A percentile compares a stretch with the other conserved stretches of the same genome.
phyloP scores from a whole-genome alignment of 192 early-diverging fungal species.

The Diversispora epigaea region DNA sequence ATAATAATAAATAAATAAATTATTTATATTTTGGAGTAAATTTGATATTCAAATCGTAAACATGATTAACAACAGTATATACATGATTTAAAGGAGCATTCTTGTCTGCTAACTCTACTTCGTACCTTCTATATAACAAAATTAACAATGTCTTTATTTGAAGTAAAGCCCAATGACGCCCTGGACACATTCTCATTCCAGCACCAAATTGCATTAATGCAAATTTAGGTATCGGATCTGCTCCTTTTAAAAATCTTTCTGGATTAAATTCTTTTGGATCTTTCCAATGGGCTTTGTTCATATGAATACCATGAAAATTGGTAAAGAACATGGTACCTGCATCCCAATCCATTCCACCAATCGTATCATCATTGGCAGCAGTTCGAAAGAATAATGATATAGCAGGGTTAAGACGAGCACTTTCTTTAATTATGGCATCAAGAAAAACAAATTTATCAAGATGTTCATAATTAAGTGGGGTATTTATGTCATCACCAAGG shows the following conservation, averaged over 20 bases:
- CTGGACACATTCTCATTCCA: not conserved
- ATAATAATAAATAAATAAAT: too few relatives aligned
- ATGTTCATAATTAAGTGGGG: not conserved
- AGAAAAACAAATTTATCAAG: conserved; percentile 6
- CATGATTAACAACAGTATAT: not conserved
- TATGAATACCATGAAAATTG: conserved; percentile 1
- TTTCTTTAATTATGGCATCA: conserved; percentile 19
- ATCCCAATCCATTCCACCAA: not conserved
- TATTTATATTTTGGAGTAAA: too few relatives aligned
- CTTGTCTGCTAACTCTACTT: conserved; percentile 1
- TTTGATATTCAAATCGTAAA: too few relatives aligned
- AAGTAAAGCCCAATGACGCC: not conserved
- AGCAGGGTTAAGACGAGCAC: not conserved
- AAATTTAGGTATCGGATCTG: not conserved
- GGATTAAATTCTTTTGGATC: conserved; percentile 12
- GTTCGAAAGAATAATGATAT: not conserved
- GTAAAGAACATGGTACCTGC: not conserved
- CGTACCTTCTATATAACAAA: conserved; percentile 1
- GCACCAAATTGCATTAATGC: conserved; percentile 1
- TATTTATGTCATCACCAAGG: not conserved
- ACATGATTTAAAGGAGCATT: not conserved
- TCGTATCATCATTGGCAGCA: not conserved
- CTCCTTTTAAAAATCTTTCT: not conserved
- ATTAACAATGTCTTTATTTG: not conserved
- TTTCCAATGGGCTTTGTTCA: not conserved